These are phyloP conservation scores for Dendrocalamus latiflorus DNA, from an alignment of 202 grass and related monocot species.

Conservation along the genomic window DNA sequence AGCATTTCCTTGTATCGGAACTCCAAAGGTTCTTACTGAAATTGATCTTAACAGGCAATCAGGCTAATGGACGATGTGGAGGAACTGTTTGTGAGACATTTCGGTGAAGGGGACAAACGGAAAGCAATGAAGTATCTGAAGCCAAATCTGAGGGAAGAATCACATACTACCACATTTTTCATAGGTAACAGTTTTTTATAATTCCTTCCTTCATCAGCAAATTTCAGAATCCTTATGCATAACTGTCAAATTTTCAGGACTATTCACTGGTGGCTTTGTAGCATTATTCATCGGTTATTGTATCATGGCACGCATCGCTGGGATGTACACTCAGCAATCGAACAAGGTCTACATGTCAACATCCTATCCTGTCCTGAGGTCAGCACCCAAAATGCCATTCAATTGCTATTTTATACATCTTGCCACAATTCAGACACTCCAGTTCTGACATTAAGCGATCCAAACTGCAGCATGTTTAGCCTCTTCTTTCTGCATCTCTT, in stretches of 20 bases:
- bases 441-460: slow-evolving; percentile 25
- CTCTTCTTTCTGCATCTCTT: slow-evolving; percentile 80
- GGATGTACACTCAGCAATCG: slow-evolving; percentile 69
- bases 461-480: slow-evolving; percentile 70
- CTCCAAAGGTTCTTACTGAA: slow-evolving; percentile 2
- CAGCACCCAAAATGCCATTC: slow-evolving; percentile 22
- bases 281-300: slow-evolving; percentile 70
- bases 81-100: slow-evolving; percentile 66
- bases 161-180: slow-evolving; percentile 70
- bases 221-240: slow-evolving; percentile 7
- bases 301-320: slow-evolving; percentile 61
- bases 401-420: slow-evolving; percentile 10
- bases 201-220: neutral
- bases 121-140: slow-evolving; percentile 83
- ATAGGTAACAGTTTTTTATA: slow-evolving; percentile 45
- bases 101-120: slow-evolving; percentile 50
- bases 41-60: slow-evolving; percentile 41
- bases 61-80: slow-evolving; percentile 75
- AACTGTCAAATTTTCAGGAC: slow-evolving; percentile 39
- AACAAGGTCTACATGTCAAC: slow-evolving; percentile 80
- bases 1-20: slow-evolving; percentile 8
- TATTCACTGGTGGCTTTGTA: slow-evolving; percentile 54
- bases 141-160: slow-evolving; percentile 56
- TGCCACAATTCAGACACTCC: neutral
- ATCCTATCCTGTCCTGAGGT: slow-evolving; percentile 73